phyloP scores from a whole-genome alignment of 2,329 filamentous ascomycete species.

The Hansfordia pulvinata region DNA sequence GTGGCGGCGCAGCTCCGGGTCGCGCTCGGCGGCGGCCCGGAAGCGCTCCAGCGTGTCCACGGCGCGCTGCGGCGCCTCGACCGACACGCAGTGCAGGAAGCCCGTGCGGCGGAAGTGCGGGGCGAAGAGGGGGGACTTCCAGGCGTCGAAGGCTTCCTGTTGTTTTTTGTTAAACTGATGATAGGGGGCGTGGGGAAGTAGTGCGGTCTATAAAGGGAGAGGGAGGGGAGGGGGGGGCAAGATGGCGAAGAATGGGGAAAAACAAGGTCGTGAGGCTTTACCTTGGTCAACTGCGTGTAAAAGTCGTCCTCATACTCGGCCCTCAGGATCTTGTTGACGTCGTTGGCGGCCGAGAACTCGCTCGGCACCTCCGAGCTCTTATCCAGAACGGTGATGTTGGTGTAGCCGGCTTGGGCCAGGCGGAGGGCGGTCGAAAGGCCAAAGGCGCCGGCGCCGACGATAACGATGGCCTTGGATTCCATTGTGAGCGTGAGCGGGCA shows the following conservation, averaged over 20 bases:
- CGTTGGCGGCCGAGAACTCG: conserved; percentile 37
- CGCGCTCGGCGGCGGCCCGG: neutral
- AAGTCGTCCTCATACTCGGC: conserved; percentile 44
- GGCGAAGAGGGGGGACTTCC: neutral
- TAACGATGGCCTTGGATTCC: neutral
- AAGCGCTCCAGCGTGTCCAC: neutral
- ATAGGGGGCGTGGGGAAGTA: too few species aligned
- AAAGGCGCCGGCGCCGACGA: conserved; percentile 2
- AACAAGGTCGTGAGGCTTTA: conserved; percentile 18
- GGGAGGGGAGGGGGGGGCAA: too few species aligned
- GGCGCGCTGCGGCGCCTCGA: neutral
- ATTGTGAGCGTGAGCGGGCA: too few species aligned
- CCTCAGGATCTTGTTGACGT: conserved; percentile 48
- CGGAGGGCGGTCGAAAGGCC: conserved; percentile 23
- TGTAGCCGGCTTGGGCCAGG: conserved; percentile 23
- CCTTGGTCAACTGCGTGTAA: conserved; percentile 39
- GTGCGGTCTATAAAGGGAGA: too few species aligned
- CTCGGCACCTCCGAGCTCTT: conserved; percentile 18
- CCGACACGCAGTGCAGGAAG: conserved; percentile 1
- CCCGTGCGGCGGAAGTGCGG: neutral
- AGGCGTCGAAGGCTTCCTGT: neutral
- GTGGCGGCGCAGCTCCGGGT: neutral
- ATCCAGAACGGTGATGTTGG: conserved; percentile 26
- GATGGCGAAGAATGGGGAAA: too few species aligned
- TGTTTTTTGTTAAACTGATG: conserved; percentile 13